These are phyloP conservation scores for Amphicarpaea edgeworthii DNA, from an alignment of 306 rosid genomes.

Conservation along the genomic window DNA sequence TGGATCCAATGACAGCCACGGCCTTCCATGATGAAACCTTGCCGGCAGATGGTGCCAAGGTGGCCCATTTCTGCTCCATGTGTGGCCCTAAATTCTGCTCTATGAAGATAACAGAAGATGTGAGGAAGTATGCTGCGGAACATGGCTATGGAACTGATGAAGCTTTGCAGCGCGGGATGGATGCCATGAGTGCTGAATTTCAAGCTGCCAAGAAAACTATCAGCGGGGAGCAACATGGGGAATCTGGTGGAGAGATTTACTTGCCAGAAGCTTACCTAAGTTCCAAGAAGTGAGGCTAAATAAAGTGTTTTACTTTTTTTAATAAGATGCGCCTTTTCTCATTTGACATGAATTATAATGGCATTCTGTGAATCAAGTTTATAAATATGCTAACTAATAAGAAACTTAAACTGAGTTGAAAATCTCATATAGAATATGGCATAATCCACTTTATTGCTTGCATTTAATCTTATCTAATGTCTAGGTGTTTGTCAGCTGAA, in stretches of 20 bases:
- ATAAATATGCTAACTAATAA: too few relatives aligned
- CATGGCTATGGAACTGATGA: slow-evolving; percentile 96
- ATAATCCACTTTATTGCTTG: too few relatives aligned
- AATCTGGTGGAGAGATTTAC: slow-evolving; percentile 99
- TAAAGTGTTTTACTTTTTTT: background rate
- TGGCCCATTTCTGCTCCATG: slow-evolving; percentile 99
- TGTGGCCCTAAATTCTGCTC: slow-evolving; percentile 99
- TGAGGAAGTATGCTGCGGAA: slow-evolving; percentile 93
- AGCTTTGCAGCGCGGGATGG: slow-evolving; percentile 90
- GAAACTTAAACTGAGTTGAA: too few relatives aligned
- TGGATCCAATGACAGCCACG: slow-evolving; percentile 99
- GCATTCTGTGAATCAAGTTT: too few relatives aligned
- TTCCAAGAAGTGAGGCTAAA: slow-evolving; percentile 64
- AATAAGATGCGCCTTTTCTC: too few relatives aligned
- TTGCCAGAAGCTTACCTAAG: slow-evolving; percentile 74
- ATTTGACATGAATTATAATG: too few relatives aligned
- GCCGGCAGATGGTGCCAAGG: slow-evolving; percentile 97
- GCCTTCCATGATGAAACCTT: slow-evolving; percentile 97
- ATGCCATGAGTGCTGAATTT: slow-evolving; percentile 98
- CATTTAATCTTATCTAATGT: slow-evolving; percentile 1
- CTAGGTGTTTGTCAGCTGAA: slow-evolving; percentile 1
- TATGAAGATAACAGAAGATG: slow-evolving; percentile 99
- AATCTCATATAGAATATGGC: too few relatives aligned
- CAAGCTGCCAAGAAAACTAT: slow-evolving; percentile 85
- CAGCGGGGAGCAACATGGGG: slow-evolving; percentile 99